phyloP scores from a whole-genome alignment of 768 basidiomycete species.

The Termitomyces sp. region DNA sequence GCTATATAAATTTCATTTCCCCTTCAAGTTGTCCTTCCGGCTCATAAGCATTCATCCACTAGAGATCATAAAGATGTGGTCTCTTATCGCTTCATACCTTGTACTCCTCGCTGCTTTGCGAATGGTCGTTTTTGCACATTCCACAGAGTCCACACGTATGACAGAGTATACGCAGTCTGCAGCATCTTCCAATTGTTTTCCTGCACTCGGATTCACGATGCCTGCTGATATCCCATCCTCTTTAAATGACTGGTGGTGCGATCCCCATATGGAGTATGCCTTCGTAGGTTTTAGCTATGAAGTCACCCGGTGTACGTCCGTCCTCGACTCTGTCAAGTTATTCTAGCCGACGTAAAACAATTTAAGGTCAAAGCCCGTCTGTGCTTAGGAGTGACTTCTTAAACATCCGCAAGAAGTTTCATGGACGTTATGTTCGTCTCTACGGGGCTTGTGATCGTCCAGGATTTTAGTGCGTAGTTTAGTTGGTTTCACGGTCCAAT shows the following conservation, averaged over 20 bases:
- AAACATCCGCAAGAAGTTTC: slow-evolving; percentile 6
- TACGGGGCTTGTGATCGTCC: slow-evolving; percentile 40
- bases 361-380: slow-evolving; percentile 50
- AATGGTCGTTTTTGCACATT: slow-evolving; percentile 8
- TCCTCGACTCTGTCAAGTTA: not conserved
- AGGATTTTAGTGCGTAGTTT: slow-evolving; percentile 39
- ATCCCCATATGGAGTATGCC: slow-evolving; percentile 57
- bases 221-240: slow-evolving; percentile 42
- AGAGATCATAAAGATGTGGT: not conserved
- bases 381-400: slow-evolving; percentile 29
- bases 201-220: slow-evolving; percentile 30
- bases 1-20: slow-evolving; percentile 31
- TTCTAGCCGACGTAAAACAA: not conserved
- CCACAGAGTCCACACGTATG: slow-evolving; percentile 8
- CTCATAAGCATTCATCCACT: not conserved
- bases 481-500: not conserved
- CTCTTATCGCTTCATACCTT: not conserved
- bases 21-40: not conserved
- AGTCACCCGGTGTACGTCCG: slow-evolving; percentile 51
- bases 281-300: slow-evolving; percentile 76
- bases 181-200: slow-evolving; percentile 15
- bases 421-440: slow-evolving; percentile 54
- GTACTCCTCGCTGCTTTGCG: not conserved
- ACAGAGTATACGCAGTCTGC: slow-evolving; percentile 4
- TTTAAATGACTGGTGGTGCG: slow-evolving; percentile 57